These are phyloP conservation scores for Backusella liffmaniae DNA, from an alignment of 192 early-diverging fungal species.

Conservation along the genomic window DNA sequence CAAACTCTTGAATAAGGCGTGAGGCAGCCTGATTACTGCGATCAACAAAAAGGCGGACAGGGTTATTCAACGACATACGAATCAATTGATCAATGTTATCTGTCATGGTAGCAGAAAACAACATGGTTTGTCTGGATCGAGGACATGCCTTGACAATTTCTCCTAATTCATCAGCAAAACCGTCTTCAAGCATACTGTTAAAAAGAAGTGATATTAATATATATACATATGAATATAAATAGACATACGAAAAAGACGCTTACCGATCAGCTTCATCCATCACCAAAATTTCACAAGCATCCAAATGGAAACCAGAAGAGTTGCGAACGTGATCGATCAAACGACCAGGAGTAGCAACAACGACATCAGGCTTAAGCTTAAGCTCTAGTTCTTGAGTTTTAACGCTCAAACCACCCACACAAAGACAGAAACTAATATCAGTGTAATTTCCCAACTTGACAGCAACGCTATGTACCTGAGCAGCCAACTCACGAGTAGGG, in stretches of 20 bases:
- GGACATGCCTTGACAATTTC: conserved; percentile 93
- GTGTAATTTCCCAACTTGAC: conserved; percentile 83
- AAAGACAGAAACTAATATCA: conserved; percentile 83
- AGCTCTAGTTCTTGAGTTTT: conserved; percentile 90
- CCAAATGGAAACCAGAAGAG: conserved; percentile 83
- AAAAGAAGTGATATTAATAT: background rate
- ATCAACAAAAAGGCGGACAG: conserved; percentile 90
- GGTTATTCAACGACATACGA: conserved; percentile 86
- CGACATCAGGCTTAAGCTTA: conserved; percentile 80
- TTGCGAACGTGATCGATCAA: conserved; percentile 98
- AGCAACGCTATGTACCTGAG: conserved; percentile 94
- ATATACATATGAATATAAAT: background rate
- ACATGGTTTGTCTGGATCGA: conserved; percentile 90
- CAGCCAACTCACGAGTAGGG: conserved; percentile 97
- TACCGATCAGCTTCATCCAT: conserved; percentile 98
- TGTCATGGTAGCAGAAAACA: conserved; percentile 99
- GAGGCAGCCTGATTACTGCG: conserved; percentile 71
- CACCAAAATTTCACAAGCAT: conserved; percentile 90
- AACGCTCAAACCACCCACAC: conserved; percentile 87
- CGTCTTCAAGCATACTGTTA: conserved; percentile 91
- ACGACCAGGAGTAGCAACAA: conserved; percentile 98
- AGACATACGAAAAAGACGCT: background rate
- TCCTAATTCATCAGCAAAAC: conserved; percentile 92
- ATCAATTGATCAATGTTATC: conserved; percentile 96
- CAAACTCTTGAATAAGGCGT: conserved; percentile 91